Conservation (phyloP, 177 flowering plant genomes). For the Vitis hybrid region DNA sequence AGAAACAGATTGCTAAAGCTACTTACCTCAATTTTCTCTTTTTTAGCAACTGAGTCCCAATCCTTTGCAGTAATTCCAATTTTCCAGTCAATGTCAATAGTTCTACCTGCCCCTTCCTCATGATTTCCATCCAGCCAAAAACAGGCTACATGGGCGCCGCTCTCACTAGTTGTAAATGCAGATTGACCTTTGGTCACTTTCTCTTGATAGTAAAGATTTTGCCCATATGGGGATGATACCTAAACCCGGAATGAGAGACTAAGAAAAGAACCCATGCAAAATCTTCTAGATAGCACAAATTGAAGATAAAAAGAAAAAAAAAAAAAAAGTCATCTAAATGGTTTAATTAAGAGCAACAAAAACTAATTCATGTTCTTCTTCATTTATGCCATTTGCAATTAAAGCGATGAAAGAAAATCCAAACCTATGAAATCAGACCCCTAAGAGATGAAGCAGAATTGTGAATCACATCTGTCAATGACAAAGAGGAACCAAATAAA, state of each 20-base stretch:
- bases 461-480: too few relatives aligned
- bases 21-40: conserved; percentile 63
- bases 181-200: conserved; percentile 60
- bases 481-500: too few relatives aligned
- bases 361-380: too few relatives aligned
- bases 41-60: conserved; percentile 73
- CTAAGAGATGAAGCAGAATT: too few relatives aligned
- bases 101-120: conserved; percentile 29
- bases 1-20: neutral
- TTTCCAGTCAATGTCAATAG: conserved; percentile 64
- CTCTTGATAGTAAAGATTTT: conserved; percentile 41
- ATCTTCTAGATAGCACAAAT: too few relatives aligned
- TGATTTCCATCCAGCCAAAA: conserved; percentile 47
- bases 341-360: too few relatives aligned
- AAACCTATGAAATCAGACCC: too few relatives aligned
- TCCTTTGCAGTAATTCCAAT: conserved; percentile 71
- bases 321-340: too few relatives aligned
- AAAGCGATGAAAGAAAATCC: too few relatives aligned
- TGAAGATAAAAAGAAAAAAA: too few relatives aligned
- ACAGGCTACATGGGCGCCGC: conserved; percentile 68
- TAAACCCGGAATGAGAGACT: conserved; percentile 12
- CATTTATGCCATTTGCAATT: too few relatives aligned
- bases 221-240: conserved; percentile 75
- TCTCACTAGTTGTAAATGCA: conserved; percentile 67
- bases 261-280: too few relatives aligned